Evolutionary conservation across 2,329 filamentous ascomycete genomes (phyloP), one percentile per base, ranked within the genome.

Genomic region (Fusarium sambucinum): DNA sequence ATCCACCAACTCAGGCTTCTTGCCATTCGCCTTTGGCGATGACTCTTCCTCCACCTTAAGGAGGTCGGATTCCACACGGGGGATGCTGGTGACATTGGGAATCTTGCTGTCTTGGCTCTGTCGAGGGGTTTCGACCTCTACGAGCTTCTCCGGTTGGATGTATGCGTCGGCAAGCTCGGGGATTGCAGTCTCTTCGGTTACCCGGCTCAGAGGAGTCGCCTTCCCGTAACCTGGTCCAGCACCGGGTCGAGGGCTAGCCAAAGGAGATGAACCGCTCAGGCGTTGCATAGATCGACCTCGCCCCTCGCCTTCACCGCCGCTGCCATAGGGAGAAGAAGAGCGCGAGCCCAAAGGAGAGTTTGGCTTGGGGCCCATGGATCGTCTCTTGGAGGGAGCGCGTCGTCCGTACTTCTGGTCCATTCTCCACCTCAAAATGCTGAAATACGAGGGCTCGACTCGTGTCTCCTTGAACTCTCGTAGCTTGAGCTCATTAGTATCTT

Each of bases 401-500:
- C 96, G 86, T 47, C 95, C 95, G 78, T 96, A 92, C 82, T 97
- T 98, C 79, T 98, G 95, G 77, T 99, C 96, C 81, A 92, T 90
- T 77, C 96, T 90, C 94, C 96, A 98, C 72, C 96, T 88, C 73
- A 99, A 83, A 75, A 99, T 97, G 77, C 97, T 95, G 76, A 99
- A 90, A 79, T 98, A 99, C 27, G 90, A 86, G 21, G 96, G 96
- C 80, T 98, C 95, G 55, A 97, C 92, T 55, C 93, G 93, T 70
- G 91, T 88, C 53, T 90, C 87, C 84, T 93, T 96, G 84, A 98
- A 98, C 78, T 97, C 93, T 73, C 92, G 89, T 74, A 99, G 84
- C 82, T 97, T 97, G 71, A 99, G 86, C 80, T 98, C 96, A 73
- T 91, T 89, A 55, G 86, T 92, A 17, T 99, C 96, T 75, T 99